A percentile compares a stretch with the other conserved stretches of the same genome.
These are phyloP conservation scores for Leptographium procerum DNA, from an alignment of 2,329 filamentous ascomycete genomes.

Conservation along the genomic window DNA sequence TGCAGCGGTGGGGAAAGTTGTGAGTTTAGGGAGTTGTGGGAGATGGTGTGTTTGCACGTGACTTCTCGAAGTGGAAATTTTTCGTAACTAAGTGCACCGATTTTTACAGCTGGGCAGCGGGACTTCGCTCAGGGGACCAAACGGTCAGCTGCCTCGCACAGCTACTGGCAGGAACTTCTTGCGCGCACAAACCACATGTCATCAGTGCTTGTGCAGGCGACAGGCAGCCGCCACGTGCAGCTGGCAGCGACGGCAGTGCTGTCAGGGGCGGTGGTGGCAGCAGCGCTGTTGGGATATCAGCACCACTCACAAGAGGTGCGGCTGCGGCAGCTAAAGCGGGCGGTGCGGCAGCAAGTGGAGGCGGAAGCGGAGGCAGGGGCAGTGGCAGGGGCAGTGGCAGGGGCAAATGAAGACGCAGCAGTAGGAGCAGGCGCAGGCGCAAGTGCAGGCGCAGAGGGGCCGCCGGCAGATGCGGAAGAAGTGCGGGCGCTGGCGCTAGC, in stretches of 20 bases:
- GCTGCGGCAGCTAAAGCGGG: constrained; percentile 45
- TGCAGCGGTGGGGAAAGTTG: background rate
- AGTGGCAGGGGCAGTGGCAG: constrained; percentile 3
- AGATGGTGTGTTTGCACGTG: background rate
- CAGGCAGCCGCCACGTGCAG: constrained; percentile 42
- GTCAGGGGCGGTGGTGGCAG: constrained; percentile 49
- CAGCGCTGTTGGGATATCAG: constrained; percentile 52
- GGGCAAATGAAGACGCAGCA: constrained; percentile 11
- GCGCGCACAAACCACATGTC: constrained; percentile 16
- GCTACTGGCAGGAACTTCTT: background rate
- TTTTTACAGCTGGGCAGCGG: too few species aligned
- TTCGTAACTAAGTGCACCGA: background rate
- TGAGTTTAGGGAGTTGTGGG: too few species aligned
- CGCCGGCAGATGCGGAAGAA: constrained; percentile 47
- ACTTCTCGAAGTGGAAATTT: background rate
- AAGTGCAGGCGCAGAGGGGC: constrained; percentile 9
- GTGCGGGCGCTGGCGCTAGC: constrained; percentile 47
- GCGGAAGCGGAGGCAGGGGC: constrained; percentile 9
- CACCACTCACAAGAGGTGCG: constrained; percentile 42
- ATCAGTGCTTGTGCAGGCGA: constrained; percentile 31
- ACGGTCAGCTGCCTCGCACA: background rate
- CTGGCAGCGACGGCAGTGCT: constrained; percentile 59
- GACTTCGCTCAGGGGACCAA: too few species aligned
- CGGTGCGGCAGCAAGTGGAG: constrained; percentile 17
- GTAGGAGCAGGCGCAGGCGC: constrained; percentile 6